Base-by-base conservation (phyloP, 2,329 filamentous ascomycete genomes). In the Calonectria pauciramosa region DNA sequence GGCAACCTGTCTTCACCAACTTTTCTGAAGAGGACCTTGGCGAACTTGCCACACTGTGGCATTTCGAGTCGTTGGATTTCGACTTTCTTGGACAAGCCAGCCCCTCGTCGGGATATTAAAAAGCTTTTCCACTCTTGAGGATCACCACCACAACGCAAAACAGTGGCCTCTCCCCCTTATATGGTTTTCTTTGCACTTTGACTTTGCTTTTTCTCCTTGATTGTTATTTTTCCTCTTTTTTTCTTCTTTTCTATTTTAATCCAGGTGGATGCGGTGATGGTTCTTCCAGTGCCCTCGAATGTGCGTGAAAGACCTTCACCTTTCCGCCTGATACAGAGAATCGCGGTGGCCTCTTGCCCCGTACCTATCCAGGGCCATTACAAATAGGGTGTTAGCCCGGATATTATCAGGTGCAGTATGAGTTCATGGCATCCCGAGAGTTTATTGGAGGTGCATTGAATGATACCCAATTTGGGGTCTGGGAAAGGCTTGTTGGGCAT, bases 11-110 rank as follows among this genome's bases (percentile, higher is more conserved):
- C 7, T 83, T 84, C 59, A 80, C 78, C 9, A 77, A 78, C 47
- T 82, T 84, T 28, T 81, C 82, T 3, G 81, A 83, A n/a, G 77
- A 80, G 26, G 82, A 84, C n/a, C 77, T 85, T 30, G 83, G 83
- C 14, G 81, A 84, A 9, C 65, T 85, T 69, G 82, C 83, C 5
- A 77, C 75, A 9, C 68, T 85, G 28, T 85, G 83, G 84, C 81
- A 85, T 59, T 84, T 84, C 49, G 80, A 83, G 72, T 82, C 80
- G 28, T 74, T 85, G 54, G 81, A 84, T 60, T 78, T 85, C 47
- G 74, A 79, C 60, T 84, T 85, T 26, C 79, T 83, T 26, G 63
- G 75, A 28, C 34, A 63, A 13, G 23, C 56, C 63, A 32, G 70
- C 18, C 73, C 68, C 51, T 41, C 52, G 1, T 32, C 34, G 34